Evolutionary conservation across 441 rosid genomes (phyloP).

Genomic region (Gossypium davidsonii): DNA sequence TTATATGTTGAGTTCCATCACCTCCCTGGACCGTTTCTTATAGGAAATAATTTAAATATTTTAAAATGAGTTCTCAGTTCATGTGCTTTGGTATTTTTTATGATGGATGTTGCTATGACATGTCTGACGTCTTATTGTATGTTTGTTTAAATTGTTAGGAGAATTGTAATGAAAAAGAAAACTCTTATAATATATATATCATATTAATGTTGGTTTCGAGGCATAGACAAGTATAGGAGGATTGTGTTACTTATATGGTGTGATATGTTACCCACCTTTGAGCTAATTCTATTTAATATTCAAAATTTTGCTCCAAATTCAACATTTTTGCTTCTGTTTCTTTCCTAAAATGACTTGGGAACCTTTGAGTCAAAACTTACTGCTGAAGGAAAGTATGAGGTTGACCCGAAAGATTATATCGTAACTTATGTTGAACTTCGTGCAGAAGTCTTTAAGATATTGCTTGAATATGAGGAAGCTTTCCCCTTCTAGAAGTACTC

Average conservation of each 20-base stretch:
- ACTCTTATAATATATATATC: not conserved
- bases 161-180: not conserved
- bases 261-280: not conserved
- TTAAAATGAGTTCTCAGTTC: not conserved
- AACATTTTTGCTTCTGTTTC: not conserved
- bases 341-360: conserved; percentile 12
- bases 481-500: not conserved
- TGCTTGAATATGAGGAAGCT: not conserved
- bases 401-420: not conserved
- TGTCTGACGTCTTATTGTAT: conserved; percentile 4
- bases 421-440: not conserved
- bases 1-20: not conserved
- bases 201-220: not conserved
- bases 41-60: not conserved
- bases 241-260: not conserved
- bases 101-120: conserved; percentile 4
- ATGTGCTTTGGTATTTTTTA: not conserved
- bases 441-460: not conserved
- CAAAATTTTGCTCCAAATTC: not conserved
- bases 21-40: conserved; percentile 1
- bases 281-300: not conserved
- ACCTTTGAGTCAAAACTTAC: not conserved
- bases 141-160: not conserved
- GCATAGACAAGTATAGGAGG: not conserved
- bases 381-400: not conserved